These are phyloP conservation scores for Entomortierella beljakovae DNA, from an alignment of 192 early-diverging fungal genomes.

Conservation along the genomic window DNA sequence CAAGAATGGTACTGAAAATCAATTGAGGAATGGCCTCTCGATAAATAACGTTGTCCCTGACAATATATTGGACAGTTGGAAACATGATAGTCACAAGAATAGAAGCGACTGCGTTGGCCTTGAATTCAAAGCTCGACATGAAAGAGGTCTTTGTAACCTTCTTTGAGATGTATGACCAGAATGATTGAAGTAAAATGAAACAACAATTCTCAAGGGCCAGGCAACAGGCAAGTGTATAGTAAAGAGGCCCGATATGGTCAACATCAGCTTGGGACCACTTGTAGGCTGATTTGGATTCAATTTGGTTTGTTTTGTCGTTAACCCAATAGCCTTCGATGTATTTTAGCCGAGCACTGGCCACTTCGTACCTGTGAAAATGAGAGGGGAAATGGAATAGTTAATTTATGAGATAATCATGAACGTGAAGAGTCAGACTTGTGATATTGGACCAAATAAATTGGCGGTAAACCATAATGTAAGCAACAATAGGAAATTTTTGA, in stretches of 20 bases:
- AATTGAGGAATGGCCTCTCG: slow-evolving; percentile 36
- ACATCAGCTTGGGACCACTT: slow-evolving; percentile 14
- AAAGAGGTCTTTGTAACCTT: slow-evolving; percentile 44
- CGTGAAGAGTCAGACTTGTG: neutral
- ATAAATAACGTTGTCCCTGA: slow-evolving; percentile 36
- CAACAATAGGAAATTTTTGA: too few relatives aligned
- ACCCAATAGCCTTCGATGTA: slow-evolving; percentile 51
- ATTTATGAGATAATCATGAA: neutral
- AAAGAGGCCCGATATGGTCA: slow-evolving; percentile 45
- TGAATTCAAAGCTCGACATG: slow-evolving; percentile 53
- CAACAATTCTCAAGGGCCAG: slow-evolving; percentile 32
- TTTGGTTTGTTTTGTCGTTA: slow-evolving; percentile 23
- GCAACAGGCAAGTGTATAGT: slow-evolving; percentile 37
- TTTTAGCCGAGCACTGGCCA: slow-evolving; percentile 45
- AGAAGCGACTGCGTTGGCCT: slow-evolving; percentile 27
- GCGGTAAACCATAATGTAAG: too few relatives aligned
- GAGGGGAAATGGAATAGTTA: neutral
- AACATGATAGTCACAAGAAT: slow-evolving; percentile 18
- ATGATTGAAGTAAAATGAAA: slow-evolving; percentile 35
- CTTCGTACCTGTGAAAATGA: slow-evolving; percentile 18
- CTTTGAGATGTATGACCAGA: slow-evolving; percentile 52
- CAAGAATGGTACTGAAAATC: slow-evolving; percentile 36
- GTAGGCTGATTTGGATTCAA: slow-evolving; percentile 34
- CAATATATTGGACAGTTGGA: slow-evolving; percentile 35
- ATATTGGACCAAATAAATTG: too few relatives aligned